Evolutionary conservation across 2,329 filamentous ascomycete species (phyloP).

Genomic region (Sordariomycetes sp.): DNA sequence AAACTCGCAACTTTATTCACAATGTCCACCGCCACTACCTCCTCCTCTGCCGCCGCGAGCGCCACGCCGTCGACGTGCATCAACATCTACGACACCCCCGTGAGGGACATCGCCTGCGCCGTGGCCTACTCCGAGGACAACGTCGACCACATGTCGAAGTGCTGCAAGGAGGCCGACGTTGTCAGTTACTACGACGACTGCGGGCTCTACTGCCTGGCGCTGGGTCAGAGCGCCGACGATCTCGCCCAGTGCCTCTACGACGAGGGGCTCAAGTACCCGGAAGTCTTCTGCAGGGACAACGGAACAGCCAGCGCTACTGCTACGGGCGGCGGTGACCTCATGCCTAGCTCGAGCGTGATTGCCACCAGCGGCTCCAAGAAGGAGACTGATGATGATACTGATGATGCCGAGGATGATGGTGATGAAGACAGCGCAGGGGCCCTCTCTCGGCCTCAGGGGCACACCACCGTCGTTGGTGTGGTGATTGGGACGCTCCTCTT

Average conservation of each 20-base stretch:
- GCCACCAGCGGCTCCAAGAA: neutral
- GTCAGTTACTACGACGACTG: slow-evolving; percentile 31
- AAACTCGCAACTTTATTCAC: no score
- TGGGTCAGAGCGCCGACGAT: slow-evolving; percentile 16
- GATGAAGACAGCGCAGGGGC: neutral
- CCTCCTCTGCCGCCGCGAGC: neutral
- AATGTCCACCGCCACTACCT: neutral
- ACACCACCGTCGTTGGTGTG: neutral
- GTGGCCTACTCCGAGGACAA: slow-evolving; percentile 23
- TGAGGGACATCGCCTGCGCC: slow-evolving; percentile 28
- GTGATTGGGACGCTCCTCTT: neutral
- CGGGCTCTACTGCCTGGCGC: slow-evolving; percentile 32
- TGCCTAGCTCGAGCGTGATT: slow-evolving; percentile 12
- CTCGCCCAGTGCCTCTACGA: slow-evolving; percentile 22
- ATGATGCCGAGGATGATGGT: neutral
- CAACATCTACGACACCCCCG: slow-evolving; percentile 26
- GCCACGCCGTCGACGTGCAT: neutral
- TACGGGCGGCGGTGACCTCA: slow-evolving; percentile 8
- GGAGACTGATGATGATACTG: no score
- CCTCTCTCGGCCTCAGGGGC: neutral
- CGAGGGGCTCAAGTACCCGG: slow-evolving; percentile 19
- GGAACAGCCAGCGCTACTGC: slow-evolving; percentile 23
- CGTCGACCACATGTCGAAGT: slow-evolving; percentile 26
- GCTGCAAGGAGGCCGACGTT: slow-evolving; percentile 29
- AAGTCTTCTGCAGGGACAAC: slow-evolving; percentile 30